Base-by-base conservation (phyloP, 176 grass and related monocot genomes). In the Triticum aestivum region DNA sequence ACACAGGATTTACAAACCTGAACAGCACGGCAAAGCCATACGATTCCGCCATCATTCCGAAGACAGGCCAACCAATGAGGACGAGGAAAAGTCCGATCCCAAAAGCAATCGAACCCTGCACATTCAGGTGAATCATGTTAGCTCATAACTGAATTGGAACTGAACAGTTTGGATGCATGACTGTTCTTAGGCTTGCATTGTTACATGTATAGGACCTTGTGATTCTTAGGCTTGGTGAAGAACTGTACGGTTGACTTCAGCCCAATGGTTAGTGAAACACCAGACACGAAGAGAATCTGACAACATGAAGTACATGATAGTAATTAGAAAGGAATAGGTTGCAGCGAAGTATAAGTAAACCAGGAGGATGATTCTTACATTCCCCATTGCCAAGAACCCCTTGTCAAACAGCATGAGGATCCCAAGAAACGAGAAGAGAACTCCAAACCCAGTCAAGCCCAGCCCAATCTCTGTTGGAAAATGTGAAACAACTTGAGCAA, bases 341-440 rank as follows among this genome's bases (percentile, higher is more conserved):
- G 77, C 1, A 75, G 14, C 69, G n/a, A 73, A 80, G 37, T 37
- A 52, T 23, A 32, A 74, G 65, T 75, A 23, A 73, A 21, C 32
- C 54, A 72, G 35, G 33, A 83, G 21, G 27, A 37, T 2, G 37
- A 49, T 65, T 65, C 67, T 79, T 91, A 97, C 92, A 87, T 97
- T 97, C 69, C 95, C 95, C 79, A 97, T 97, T 67, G 95, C 95
- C 61, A 97, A 74, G 84, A 94, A 91, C 21, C 92, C 95, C 92
- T 94, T 94, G 81, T 97, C 95, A 88, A 97, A 97, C 80, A 97
- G 79, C 84, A 97, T 90, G 51, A 97, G 81, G 78, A 97, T 86
- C 82, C 95, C 95, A 83, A 97, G 86, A 75, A 97, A 82, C 45
- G 95, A 91, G 88, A 97, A 97, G 27, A 97, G 58, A 85, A 92